Conservation (phyloP, 2,329 filamentous ascomycete species). For the Aspergillus melleus region DNA sequence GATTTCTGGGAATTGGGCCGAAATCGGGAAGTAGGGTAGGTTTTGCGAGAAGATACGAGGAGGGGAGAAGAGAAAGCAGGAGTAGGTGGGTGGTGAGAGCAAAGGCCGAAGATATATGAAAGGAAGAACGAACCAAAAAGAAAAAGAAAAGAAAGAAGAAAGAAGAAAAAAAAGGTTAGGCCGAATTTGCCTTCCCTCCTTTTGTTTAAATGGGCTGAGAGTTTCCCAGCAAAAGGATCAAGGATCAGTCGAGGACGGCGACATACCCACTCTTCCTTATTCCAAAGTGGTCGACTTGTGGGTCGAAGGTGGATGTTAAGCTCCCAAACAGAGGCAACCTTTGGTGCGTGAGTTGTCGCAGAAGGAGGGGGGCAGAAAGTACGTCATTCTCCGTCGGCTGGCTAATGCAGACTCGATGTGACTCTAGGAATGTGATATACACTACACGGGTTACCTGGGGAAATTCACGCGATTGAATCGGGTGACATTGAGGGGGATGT, state of each 20-base stretch:
- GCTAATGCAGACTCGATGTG: slow-evolving; percentile 1
- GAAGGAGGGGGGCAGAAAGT: slow-evolving; percentile 8
- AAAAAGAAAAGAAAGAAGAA: not conserved
- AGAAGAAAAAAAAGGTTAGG: not conserved
- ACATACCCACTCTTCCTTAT: slow-evolving; percentile 36
- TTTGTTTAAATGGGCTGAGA: slow-evolving; percentile 4
- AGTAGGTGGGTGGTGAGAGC: slow-evolving; percentile 17
- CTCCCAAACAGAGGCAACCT: slow-evolving; percentile 14
- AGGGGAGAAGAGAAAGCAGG: slow-evolving; percentile 6
- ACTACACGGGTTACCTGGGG: not conserved
- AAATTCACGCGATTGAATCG: not conserved
- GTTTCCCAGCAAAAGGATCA: not conserved
- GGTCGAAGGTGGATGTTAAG: slow-evolving; percentile 34
- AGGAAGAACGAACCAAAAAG: not conserved
- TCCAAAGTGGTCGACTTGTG: slow-evolving; percentile 30
- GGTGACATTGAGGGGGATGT: not conserved
- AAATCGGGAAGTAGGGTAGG: not conserved
- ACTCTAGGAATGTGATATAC: slow-evolving; percentile 16
- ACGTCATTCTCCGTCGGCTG: not conserved
- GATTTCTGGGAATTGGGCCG: slow-evolving; percentile 15
- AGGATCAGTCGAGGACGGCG: slow-evolving; percentile 28
- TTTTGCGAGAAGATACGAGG: slow-evolving; percentile 2
- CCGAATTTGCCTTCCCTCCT: not conserved
- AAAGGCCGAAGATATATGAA: not conserved
- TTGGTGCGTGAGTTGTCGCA: slow-evolving; percentile 12